Evolutionary conservation across 2,329 filamentous ascomycete genomes (phyloP), one percentile per base, ranked within the genome.

Genomic region (Thielaviopsis ethacetica): DNA sequence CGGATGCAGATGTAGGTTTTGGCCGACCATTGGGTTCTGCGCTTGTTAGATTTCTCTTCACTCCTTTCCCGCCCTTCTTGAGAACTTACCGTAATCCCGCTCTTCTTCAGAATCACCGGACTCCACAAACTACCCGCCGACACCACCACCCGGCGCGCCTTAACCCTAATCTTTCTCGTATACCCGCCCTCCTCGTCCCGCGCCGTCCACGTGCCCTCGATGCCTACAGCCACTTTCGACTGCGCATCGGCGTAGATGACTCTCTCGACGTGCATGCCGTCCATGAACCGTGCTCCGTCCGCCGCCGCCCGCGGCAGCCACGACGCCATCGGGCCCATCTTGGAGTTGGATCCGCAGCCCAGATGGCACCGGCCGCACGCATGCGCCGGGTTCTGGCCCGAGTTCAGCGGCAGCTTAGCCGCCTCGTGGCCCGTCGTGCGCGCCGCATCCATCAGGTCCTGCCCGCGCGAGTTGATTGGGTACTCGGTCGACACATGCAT

Each of bases 1-100:
- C 1, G 90, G 91, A 66, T 97, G 91, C 0, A 95, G 70, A 65
- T 93, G 77, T 3, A 96, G 79, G 65, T 96, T 88, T 7, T 77
- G 79, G 26, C 91, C 91, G 62, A 96, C 85, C 59, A 95, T 84
- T 3, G 77, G 76, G 67, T 95, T 95, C 73, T 82, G 65, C 15
- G 50, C 24, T 2, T 15, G 1, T 15, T 24, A 22, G 21, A 63
- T 69, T 57, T 69, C 66, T 60, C 27, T 56, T 30, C 21, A 53
- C 10, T 53, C 24, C 9, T 10, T 22, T 15, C 38, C n/a, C 17
- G 7, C 1, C 38, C 47, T 26, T 30, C 26, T 58, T 24, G 54
- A 53, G 17, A 63, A 65, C 74, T 67, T 64, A 83, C 82, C 67
- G 79, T 84, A 55, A 96, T 70, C 1, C 89, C 89, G 62, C 89